phyloP scores from a whole-genome alignment of 768 basidiomycete genomes.

The Serendipita sp. region DNA sequence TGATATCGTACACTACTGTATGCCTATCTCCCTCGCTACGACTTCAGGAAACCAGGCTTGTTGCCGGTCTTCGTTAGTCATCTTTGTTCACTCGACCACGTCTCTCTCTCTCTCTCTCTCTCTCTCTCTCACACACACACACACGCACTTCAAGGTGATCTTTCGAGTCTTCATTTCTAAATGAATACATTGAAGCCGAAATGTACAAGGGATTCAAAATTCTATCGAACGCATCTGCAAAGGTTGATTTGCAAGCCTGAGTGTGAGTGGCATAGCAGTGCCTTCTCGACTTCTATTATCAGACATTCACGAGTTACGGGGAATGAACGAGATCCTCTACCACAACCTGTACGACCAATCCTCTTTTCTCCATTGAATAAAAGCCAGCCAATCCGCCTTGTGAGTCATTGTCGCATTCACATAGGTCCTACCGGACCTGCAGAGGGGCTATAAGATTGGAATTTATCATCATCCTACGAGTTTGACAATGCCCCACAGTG shows the following conservation, averaged over 20 bases:
- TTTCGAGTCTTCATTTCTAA: conserved; percentile 11
- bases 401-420: no score
- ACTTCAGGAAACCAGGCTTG: conserved; percentile 52
- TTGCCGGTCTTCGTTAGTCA: conserved; percentile 45
- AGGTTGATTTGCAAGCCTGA: conserved; percentile 18
- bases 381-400: not conserved
- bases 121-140: no score
- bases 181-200: conserved; percentile 31
- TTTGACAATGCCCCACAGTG: not conserved
- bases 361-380: not conserved
- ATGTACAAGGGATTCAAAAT: conserved; percentile 76
- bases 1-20: no score
- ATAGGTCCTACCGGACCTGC: no score
- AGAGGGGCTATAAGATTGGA: no score
- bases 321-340: not conserved
- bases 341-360: not conserved
- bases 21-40: no score
- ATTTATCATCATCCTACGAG: no score
- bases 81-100: conserved; percentile 9
- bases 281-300: conserved; percentile 19
- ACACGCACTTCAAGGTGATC: no score
- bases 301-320: not conserved
- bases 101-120: no score
- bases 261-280: not conserved
- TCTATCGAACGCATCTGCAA: conserved; percentile 33